These are phyloP conservation scores for Acer yangbiense DNA, from an alignment of 345 rosid species.

Conservation along the genomic window DNA sequence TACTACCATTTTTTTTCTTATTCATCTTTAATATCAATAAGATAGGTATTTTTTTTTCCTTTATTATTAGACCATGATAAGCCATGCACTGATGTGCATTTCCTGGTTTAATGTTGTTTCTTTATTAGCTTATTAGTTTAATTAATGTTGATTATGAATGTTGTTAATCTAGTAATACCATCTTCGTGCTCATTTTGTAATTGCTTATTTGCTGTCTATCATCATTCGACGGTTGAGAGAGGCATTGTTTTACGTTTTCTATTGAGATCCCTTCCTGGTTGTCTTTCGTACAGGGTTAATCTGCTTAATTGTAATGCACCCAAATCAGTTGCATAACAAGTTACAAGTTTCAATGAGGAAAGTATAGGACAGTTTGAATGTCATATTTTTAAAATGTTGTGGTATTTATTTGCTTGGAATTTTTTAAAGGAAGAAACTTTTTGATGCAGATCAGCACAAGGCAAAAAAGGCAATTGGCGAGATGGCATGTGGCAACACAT, in stretches of 20 bases:
- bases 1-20: not conserved
- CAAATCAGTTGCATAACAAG: not conserved
- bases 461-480: no score
- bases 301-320: not conserved
- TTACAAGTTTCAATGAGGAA: no score
- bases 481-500: no score
- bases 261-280: not conserved
- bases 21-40: not conserved
- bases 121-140: not conserved
- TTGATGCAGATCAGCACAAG: no score
- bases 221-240: not conserved
- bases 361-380: not conserved
- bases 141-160: not conserved
- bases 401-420: slow-evolving; percentile 3
- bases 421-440: slow-evolving; percentile 72
- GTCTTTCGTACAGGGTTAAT: not conserved
- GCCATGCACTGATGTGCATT: no score
- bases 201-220: not conserved
- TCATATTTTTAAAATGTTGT: not conserved
- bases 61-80: no score
- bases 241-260: not conserved
- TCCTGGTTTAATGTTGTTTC: not conserved
- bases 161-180: not conserved
- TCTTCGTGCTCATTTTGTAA: not conserved
- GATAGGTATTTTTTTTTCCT: not conserved